Evolutionary conservation across 352 stramenopile genomes (phyloP), one percentile per base, ranked within the genome.

Genomic region (Phytophthora sp.): DNA sequence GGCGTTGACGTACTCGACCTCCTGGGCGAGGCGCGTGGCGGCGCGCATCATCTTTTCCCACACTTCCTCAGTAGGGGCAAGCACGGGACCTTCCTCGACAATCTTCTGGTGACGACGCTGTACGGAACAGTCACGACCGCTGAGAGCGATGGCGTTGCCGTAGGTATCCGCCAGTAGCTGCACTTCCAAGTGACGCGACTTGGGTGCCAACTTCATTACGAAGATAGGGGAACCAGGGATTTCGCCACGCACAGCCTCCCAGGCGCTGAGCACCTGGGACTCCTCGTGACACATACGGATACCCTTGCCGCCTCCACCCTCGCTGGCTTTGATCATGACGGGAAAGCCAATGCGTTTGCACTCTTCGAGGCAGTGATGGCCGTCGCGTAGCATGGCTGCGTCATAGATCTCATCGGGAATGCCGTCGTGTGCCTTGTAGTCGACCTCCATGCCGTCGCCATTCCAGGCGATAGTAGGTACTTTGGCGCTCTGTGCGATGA

Each of bases 101-200:
- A 99, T 99, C 86, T 99, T 99, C 84, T 99, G 98, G 81, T 99
- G 98, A 31, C 98, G 89, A 66, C 98, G 86, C 82, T 99, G 98
- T 20, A 99, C 97, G 23, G 96, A 99, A 83, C 98, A 99, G 88
- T 99, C 98, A 63, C 98, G 93, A 13, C 98, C 98, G 74, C 98
- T 99, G 16, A 99, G 84, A 9, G 98, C 97, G 68, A 99, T 98
- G 30, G 97, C 98, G 66, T 99, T 94, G 46, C 97, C 98, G 74
- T 99, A 99, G 50, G 98, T 90, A 77, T 99, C 98, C 0, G 97
- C 97, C 31, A 99, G 78, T 16, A 99, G 77, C 82, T 99, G 98
- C 35, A 99, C 98, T 79, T 99, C 98, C 36, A 99, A 88, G 77
- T 99, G 98, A 35, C 98, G 91, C 27, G 97, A 98, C 60, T 98